Base-by-base conservation (phyloP, 2,329 filamentous ascomycete genomes). In the Colletotrichum eremochloae region DNA sequence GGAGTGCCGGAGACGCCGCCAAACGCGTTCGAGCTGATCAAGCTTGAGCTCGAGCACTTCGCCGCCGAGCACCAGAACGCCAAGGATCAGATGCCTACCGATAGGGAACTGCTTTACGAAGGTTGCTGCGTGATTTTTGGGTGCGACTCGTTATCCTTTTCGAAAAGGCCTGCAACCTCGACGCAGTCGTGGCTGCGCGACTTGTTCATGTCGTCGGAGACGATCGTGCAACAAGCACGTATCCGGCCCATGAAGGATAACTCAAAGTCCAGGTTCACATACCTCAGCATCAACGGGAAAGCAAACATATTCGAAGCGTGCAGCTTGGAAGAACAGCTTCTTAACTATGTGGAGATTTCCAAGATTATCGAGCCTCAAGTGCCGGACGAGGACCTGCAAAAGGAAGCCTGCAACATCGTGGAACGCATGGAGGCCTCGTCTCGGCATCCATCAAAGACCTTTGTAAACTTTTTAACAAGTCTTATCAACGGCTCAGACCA, bases 151-250 rank as follows among this genome's bases (percentile, higher is more conserved):
- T 50, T 60, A 6, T 74, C 63, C 2, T 62, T 60, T 6, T 36
- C 63, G 9, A 67, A 58, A 29, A 44, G 40, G 14, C 63, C 79
- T 0, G 75, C 77, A 1, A 73, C 76, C 1, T 72, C 71, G 7
- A 53, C 68, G 11, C 52, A 46, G 2, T 80, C 79, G 0, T 80
- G 78, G 78, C 53, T 80, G 1, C 74, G 77, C 0, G 79, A 80
- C 6, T 46, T 80, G 0, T 62, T 80, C 29, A 71, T 60, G 58
- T 67, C 75, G 0, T 72, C 71, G 0, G 62, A 63, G 24, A 60
- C 66, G 0, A 64, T 78, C 1, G 65, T 76, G 0, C 69, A 68
- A 2, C 74, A 68, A 42, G 79, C 79, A 71, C 55, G 69, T 2
- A 44, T 60, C 11, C 44, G 69, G 7, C 69, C 69, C 14, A 36